Percentiles rank a stretch among this genome's conserved stretches.
Conservation (phyloP, 495 filamentous ascomycete species). For the Rhypophila decipiens region DNA sequence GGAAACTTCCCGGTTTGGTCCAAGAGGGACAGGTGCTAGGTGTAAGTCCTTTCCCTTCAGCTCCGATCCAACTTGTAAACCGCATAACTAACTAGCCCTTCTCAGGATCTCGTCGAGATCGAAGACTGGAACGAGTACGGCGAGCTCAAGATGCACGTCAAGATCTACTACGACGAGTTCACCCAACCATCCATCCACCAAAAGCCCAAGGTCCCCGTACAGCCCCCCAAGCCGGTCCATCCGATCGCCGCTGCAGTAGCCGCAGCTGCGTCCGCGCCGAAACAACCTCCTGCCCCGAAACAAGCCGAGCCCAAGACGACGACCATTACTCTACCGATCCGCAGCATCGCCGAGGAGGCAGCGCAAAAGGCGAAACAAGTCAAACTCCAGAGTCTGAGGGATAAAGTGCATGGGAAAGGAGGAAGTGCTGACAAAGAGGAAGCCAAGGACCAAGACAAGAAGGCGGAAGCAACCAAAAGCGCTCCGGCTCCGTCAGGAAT, state of each 20-base stretch:
- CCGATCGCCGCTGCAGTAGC: constrained; percentile 31
- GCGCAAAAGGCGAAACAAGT: constrained; percentile 56
- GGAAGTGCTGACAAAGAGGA: constrained; percentile 9
- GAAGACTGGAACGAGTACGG: constrained; percentile 99
- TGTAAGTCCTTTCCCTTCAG: constrained; percentile 44
- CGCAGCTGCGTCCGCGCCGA: constrained; percentile 34
- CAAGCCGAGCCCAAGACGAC: constrained; percentile 11
- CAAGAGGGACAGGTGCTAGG: constrained; percentile 81
- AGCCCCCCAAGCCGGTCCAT: constrained; percentile 28
- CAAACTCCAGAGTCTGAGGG: constrained; percentile 34
- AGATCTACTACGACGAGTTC: constrained; percentile 49
- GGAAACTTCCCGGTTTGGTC: constrained; percentile 83
- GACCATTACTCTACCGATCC: constrained; percentile 46
- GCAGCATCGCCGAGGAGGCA: constrained; percentile 63
- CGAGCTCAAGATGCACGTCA: constrained; percentile 82
- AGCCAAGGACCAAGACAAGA: neutral
- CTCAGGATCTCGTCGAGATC: constrained; percentile 81
- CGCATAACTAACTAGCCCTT: neutral
- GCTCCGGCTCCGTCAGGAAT: neutral
- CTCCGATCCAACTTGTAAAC: neutral
- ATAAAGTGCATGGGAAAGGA: constrained; percentile 29
- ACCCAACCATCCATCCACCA: constrained; percentile 38
- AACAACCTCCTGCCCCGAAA: constrained; percentile 2
- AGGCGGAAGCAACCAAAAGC: neutral
- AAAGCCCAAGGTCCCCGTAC: constrained; percentile 25